Conservation (phyloP, 305 asterid species). For the Solanum hybrid region DNA sequence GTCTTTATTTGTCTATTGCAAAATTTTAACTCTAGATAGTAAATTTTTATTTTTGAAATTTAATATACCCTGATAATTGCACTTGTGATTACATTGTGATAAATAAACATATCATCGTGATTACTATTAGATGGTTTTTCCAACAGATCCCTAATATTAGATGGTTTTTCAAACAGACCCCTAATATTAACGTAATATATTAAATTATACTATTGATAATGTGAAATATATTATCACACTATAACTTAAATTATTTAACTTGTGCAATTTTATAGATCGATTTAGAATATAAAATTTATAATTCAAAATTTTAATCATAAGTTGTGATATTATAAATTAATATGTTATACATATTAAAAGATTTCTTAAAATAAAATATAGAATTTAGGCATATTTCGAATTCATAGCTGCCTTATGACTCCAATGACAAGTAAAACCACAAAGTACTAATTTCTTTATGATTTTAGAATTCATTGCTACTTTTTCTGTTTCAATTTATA, state of each 20-base stretch:
- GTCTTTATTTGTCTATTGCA: neutral
- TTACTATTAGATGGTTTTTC: neutral
- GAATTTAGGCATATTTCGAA: neutral
- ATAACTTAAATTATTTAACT: neutral
- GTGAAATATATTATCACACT: neutral
- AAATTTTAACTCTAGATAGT: neutral
- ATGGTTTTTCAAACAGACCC: neutral
- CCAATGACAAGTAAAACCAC: neutral
- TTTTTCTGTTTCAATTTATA: neutral
- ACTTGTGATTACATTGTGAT: too few species aligned
- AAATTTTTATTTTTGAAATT: too few species aligned
- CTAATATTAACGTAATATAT: too few species aligned
- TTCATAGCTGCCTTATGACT: neutral
- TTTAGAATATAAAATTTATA: too few species aligned
- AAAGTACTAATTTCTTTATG: neutral
- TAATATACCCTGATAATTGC: too few species aligned
- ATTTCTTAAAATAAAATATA: too few species aligned
- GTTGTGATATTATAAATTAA: too few species aligned
- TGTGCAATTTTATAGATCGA: neutral
- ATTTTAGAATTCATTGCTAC: too few species aligned
- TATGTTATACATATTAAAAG: neutral
- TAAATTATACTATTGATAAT: too few species aligned
- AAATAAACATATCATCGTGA: neutral
- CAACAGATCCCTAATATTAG: neutral
- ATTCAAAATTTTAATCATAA: neutral